Evolutionary conservation across 257 asterid species (phyloP), one percentile per base, ranked within the genome.

Genomic region (Scutellaria baicalensis): DNA sequence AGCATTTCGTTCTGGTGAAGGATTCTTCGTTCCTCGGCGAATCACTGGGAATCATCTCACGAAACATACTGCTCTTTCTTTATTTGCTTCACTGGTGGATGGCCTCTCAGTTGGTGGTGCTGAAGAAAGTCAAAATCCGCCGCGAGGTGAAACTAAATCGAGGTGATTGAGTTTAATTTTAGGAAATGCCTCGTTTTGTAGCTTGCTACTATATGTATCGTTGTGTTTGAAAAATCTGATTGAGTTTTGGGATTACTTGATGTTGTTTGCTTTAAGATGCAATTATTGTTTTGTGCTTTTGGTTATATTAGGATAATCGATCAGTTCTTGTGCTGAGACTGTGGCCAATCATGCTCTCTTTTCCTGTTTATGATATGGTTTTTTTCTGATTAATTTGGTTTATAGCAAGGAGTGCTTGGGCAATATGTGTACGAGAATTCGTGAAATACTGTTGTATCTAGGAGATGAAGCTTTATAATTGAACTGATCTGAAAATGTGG

Each of bases 41-140:
- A 57, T 62, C 80, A 60, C 79, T 17, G 57, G 59, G 47, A 67
- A 27, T 39, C 14, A 23, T 18, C 39, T 65, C 45, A 18, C 73
- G 9, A 76, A 67, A 45, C 64, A 16, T 27, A 75, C 59, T 59
- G 44, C 27, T 47, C 77, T 74, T 59, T 36, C 75, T 50, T 23
- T 78, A 39, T 72, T 58, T 45, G 79, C 64, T 76, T 84, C 96
- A 13, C 54, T 79, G 48, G 74, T 82, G 23, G 87, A 82, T 51
- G 70, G 72, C 49, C 76, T 75, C 66, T 82, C 90, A 9, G 73
- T 79, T 38, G 86, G 71, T 74, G 88, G 73, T 64, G 57, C 57
- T 39, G 76, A 82, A 10, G 69, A 82, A 35, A 68, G 66, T 45
- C 64, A 55, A 39, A 71, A 6, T 59, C 9, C 57, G 0, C 40